phyloP scores from a whole-genome alignment of 1,139 yeast genomes.

The Lodderomyces oxycetoniae region DNA sequence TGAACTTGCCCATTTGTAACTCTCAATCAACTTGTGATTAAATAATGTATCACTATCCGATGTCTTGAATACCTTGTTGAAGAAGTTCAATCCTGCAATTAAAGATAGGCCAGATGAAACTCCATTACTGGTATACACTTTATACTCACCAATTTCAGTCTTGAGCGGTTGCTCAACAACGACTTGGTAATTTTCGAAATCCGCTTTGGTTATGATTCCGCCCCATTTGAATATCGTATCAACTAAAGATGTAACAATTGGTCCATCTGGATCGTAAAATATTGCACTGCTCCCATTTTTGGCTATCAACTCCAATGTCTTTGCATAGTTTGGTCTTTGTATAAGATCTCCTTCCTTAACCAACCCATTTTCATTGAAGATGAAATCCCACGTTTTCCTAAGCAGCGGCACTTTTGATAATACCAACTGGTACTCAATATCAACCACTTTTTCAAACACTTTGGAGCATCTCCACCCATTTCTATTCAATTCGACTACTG shows the following conservation, averaged over 20 bases:
- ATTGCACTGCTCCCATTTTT: constrained; percentile 67
- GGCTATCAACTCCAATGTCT: constrained; percentile 66
- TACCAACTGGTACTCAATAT: constrained; percentile 22
- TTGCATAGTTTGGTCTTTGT: constrained; percentile 56
- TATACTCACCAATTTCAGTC: constrained; percentile 40
- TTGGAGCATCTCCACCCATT: constrained; percentile 61
- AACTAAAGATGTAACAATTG: constrained; percentile 58
- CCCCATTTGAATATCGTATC: constrained; percentile 42
- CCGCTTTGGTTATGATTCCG: constrained; percentile 59
- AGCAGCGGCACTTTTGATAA: constrained; percentile 25
- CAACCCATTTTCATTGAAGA: constrained; percentile 30
- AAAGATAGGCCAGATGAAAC: constrained; percentile 83
- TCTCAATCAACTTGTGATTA: constrained; percentile 71
- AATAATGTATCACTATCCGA: constrained; percentile 29
- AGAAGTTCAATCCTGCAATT: constrained; percentile 67
- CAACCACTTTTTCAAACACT: constrained; percentile 37
- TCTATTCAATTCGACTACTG: constrained; percentile 65
- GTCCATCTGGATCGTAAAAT: constrained; percentile 80
- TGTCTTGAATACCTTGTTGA: constrained; percentile 26
- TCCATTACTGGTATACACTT: constrained; percentile 67
- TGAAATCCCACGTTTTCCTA: constrained; percentile 52
- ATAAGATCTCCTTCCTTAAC: constrained; percentile 55
- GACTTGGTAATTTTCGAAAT: constrained; percentile 60
- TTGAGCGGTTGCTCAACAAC: constrained; percentile 52
- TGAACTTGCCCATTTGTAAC: constrained; percentile 92